A percentile compares a stretch with the other conserved stretches of the same genome.
Conservation (phyloP, 805 yeast species). For the Komagataella pastoris region DNA sequence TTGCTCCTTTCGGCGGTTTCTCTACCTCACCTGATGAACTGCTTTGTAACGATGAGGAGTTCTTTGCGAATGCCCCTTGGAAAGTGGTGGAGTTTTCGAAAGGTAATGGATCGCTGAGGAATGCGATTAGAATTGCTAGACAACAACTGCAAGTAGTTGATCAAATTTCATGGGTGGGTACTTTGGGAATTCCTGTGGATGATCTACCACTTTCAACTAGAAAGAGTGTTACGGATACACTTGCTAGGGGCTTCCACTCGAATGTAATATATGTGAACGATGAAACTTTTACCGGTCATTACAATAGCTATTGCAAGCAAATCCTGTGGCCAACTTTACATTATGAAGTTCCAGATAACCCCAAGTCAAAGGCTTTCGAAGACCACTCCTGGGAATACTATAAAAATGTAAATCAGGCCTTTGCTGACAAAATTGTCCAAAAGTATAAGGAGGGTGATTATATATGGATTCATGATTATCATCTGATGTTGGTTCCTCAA, state of each 20-base stretch:
- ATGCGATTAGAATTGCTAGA: slow-evolving; percentile 62
- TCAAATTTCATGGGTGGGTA: slow-evolving; percentile 69
- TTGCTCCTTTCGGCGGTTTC: slow-evolving; percentile 64
- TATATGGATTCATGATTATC: slow-evolving; percentile 93
- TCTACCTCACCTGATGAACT: slow-evolving; percentile 39
- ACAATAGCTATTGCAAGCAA: slow-evolving; percentile 84
- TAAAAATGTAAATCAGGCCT: slow-evolving; percentile 54
- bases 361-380: slow-evolving; percentile 87
- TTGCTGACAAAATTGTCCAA: slow-evolving; percentile 65
- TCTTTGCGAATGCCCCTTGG: slow-evolving; percentile 60
- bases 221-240: slow-evolving; percentile 32
- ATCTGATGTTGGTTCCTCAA: slow-evolving; percentile 71
- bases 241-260: slow-evolving; percentile 37
- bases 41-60: slow-evolving; percentile 25
- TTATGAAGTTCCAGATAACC: slow-evolving; percentile 92
- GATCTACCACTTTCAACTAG: slow-evolving; percentile 48
- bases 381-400: slow-evolving; percentile 91
- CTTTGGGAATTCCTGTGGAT: slow-evolving; percentile 85
- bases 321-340: slow-evolving; percentile 92
- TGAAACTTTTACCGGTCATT: slow-evolving; percentile 77
- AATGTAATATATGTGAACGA: slow-evolving; percentile 67
- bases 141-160: slow-evolving; percentile 21
- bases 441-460: slow-evolving; percentile 63
- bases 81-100: slow-evolving; percentile 48
- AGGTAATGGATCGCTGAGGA: slow-evolving; percentile 82